A percentile compares a stretch with the other conserved stretches of the same genome.
phyloP scores from a whole-genome alignment of 805 yeast species.

The Zygosaccharomyces kombuchaensis region DNA sequence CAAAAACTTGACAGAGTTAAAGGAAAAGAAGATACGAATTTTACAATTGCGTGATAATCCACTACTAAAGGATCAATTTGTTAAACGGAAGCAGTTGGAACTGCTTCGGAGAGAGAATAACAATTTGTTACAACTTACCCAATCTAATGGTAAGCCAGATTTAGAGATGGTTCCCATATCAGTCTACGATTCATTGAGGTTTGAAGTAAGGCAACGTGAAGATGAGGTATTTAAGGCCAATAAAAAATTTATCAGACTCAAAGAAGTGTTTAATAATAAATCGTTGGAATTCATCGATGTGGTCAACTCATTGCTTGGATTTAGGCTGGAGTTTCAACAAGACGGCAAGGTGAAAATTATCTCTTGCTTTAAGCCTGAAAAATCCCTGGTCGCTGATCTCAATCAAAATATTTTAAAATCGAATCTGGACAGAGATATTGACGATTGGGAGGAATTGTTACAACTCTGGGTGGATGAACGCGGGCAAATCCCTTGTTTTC shows the following conservation, averaged over 20 bases:
- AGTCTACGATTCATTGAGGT: conserved; percentile 56
- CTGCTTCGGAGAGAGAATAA: conserved; percentile 55
- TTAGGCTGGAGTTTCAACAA: conserved; percentile 60
- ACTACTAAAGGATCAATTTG: conserved; percentile 52
- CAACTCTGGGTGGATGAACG: conserved; percentile 64
- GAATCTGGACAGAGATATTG: conserved; percentile 27
- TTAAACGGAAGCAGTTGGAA: conserved; percentile 49
- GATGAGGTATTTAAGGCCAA: conserved; percentile 44
- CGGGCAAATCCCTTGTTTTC: conserved; percentile 69
- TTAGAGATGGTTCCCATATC: conserved; percentile 50
- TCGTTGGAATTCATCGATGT: conserved; percentile 68
- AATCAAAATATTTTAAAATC: conserved; percentile 52
- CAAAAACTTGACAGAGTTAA: conserved; percentile 33
- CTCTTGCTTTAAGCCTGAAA: conserved; percentile 42
- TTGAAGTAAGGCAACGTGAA: conserved; percentile 49
- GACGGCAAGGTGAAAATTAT: conserved; percentile 53
- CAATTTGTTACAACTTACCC: conserved; percentile 40
- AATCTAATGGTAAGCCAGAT: conserved; percentile 14
- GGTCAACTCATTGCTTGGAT: conserved; percentile 67
- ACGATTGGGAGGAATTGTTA: conserved; percentile 48
- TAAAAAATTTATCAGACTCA: conserved; percentile 50
- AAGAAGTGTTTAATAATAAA: conserved; percentile 56
- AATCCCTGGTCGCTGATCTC: conserved; percentile 54
- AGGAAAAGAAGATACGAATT: conserved; percentile 44
- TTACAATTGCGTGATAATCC: conserved; percentile 68